Evolutionary conservation across 1,139 yeast species (phyloP).

Genomic region (Yamadazyma jaroonii): DNA sequence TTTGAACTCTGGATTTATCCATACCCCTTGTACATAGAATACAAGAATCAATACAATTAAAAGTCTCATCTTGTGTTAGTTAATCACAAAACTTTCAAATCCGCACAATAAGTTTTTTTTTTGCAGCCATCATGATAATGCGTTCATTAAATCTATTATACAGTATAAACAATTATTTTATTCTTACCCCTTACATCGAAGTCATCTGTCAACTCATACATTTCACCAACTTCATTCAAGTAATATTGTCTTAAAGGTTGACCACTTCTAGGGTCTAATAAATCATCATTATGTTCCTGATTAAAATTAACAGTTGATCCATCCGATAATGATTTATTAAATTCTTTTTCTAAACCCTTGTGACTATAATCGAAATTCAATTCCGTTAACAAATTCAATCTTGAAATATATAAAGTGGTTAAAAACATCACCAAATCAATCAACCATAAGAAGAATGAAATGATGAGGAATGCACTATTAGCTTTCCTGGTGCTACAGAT

Average conservation of each 20-base stretch:
- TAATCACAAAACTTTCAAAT: not conserved
- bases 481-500: slow-evolving; percentile 37
- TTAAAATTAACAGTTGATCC: slow-evolving; percentile 9
- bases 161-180: slow-evolving; percentile 35
- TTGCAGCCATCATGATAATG: slow-evolving; percentile 10
- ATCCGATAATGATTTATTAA: slow-evolving; percentile 12
- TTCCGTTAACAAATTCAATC: slow-evolving; percentile 35
- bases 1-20: slow-evolving; percentile 3
- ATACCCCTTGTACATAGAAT: not conserved
- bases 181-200: slow-evolving; percentile 26
- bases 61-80: not conserved
- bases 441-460: slow-evolving; percentile 42
- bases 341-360: slow-evolving; percentile 17
- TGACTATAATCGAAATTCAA: slow-evolving; percentile 35
- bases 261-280: slow-evolving; percentile 16
- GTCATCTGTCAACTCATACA: slow-evolving; percentile 30
- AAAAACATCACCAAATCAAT: slow-evolving; percentile 37
- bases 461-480: slow-evolving; percentile 35
- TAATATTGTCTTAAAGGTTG: slow-evolving; percentile 26
- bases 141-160: slow-evolving; percentile 6
- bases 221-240: slow-evolving; percentile 34
- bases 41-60: not conserved
- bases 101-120: slow-evolving; percentile 6
- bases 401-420: slow-evolving; percentile 41
- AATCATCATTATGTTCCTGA: slow-evolving; percentile 8